These are phyloP conservation scores for Arabidopsis lyrata DNA, from an alignment of 441 rosid species.

Conservation along the genomic window DNA sequence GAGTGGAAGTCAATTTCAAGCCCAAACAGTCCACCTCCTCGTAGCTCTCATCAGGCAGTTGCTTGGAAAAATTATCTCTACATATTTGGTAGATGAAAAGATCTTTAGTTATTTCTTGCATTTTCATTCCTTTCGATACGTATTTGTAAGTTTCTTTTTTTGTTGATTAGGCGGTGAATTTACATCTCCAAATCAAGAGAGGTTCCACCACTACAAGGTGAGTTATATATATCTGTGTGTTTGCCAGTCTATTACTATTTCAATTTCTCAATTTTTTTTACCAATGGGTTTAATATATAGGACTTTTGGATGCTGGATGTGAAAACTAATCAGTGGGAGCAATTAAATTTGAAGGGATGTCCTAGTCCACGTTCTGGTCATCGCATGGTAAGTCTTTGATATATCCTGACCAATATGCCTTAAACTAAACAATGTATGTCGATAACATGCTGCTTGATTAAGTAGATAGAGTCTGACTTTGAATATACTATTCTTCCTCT, in stretches of 20 bases:
- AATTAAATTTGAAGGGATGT: conserved; percentile 86
- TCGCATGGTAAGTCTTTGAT: conserved; percentile 74
- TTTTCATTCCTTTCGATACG: neutral
- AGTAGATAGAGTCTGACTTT: conserved; percentile 1
- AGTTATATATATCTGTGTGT: conserved; percentile 3
- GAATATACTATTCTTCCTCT: conserved; percentile 3
- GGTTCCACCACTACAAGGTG: conserved; percentile 98
- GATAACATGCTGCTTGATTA: neutral
- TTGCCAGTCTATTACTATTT: neutral
- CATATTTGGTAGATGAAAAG: conserved; percentile 67
- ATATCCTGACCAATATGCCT: neutral
- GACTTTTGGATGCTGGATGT: conserved; percentile 96
- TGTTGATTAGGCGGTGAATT: conserved; percentile 85
- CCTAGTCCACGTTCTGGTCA: conserved; percentile 98
- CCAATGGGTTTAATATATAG: conserved; percentile 45
- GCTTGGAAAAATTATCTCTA: conserved; percentile 97
- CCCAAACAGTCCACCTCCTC: conserved; percentile 98
- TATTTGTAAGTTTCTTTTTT: conserved; percentile 17
- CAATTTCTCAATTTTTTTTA: neutral
- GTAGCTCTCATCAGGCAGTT: conserved; percentile 98
- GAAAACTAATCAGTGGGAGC: conserved; percentile 98
- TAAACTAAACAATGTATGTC: neutral
- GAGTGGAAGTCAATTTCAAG: conserved; percentile 90
- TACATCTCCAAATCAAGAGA: conserved; percentile 96
- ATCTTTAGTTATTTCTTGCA: neutral